A percentile compares a stretch with the other conserved stretches of the same genome.
Conservation (phyloP, 2,329 filamentous ascomycete genomes). For the Chrysoporthe puriensis region DNA sequence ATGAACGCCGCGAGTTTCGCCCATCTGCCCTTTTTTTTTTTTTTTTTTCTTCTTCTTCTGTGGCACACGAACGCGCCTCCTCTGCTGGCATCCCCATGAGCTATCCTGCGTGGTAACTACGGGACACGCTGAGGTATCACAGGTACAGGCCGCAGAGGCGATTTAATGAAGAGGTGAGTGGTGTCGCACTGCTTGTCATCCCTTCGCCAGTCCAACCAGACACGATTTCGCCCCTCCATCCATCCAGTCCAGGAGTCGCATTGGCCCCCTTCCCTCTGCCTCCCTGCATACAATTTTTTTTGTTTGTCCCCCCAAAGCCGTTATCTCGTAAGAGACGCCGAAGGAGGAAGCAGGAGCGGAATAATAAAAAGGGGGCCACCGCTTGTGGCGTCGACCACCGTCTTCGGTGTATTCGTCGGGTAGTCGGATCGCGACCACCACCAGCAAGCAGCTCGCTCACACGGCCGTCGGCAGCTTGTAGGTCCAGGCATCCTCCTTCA, state of each 20-base stretch:
- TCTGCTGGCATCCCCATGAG: too few relatives aligned
- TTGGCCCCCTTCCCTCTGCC: constrained; percentile 21
- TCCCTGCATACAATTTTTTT: constrained; percentile 25
- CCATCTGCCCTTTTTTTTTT: too few relatives aligned
- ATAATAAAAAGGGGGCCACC: not conserved
- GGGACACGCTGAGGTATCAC: constrained; percentile 4
- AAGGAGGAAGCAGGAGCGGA: not conserved
- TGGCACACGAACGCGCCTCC: not conserved
- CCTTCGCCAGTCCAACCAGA: constrained; percentile 19
- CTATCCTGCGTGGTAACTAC: not conserved
- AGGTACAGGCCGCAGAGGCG: not conserved
- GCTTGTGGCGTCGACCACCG: not conserved
- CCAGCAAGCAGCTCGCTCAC: not conserved
- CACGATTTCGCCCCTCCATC: constrained; percentile 19
- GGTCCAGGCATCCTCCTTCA: not conserved
- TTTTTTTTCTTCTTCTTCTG: not conserved
- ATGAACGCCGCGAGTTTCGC: too few relatives aligned
- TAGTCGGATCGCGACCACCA: not conserved
- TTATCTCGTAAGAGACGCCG: constrained; percentile 3
- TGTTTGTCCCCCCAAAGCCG: not conserved
- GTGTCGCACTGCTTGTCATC: constrained; percentile 18
- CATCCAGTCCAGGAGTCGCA: constrained; percentile 1
- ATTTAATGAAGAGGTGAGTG: not conserved
- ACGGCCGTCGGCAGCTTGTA: not conserved
- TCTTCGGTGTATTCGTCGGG: not conserved